Base-by-base conservation (phyloP, 2,329 filamentous ascomycete species). In the Coleophoma cylindrospora region DNA sequence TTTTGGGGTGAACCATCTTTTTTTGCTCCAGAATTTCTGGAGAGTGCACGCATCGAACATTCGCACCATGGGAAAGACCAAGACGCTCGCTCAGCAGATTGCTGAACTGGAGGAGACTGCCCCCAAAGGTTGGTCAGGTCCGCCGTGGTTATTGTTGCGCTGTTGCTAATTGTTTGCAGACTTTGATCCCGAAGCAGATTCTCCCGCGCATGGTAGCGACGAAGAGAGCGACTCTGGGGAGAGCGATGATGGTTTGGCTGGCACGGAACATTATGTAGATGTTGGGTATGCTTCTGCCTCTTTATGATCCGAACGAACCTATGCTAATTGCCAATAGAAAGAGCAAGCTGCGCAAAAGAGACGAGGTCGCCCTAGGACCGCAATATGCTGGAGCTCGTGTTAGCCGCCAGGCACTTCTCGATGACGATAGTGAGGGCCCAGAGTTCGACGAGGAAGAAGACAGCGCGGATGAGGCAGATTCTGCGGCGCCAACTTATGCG, bases 201-300 rank as follows among this genome's bases (percentile, higher is more conserved):
- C 43, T 41, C 57, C 52, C 19, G 53, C 51, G 17, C 52, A 58
- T 44, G 50, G 49, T 12, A 63, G 57, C 44, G 58, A 62, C 27
- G 59, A 57, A 7, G 57, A 57, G 36, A 80, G 79, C 43, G 74
- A 72, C 40, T 74, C 67, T 40, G 67, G 68, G 13, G 77, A 73
- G 46, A 80, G 76, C 5, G 71, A 77, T 27, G 75, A 76, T 58
- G 73, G 66, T 11, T 70, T 79, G 53, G 75, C 76, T 11, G 90
- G 87, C 17, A 87, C 91, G 33, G 92, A 96, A 61, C 92, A 97
- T 66, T 97, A 97, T 65, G 79, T 87, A 40, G 70, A 78, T 47
- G 89, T 96, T 33, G 87, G 85, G 76, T 86, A 72, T 50, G 74
- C 47, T 22, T 10, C 5, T 37, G 10, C 4, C 40, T 22, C 45